These are phyloP conservation scores for Lasiosphaeris hirsuta DNA, from an alignment of 495 filamentous ascomycete species.

Conservation along the genomic window DNA sequence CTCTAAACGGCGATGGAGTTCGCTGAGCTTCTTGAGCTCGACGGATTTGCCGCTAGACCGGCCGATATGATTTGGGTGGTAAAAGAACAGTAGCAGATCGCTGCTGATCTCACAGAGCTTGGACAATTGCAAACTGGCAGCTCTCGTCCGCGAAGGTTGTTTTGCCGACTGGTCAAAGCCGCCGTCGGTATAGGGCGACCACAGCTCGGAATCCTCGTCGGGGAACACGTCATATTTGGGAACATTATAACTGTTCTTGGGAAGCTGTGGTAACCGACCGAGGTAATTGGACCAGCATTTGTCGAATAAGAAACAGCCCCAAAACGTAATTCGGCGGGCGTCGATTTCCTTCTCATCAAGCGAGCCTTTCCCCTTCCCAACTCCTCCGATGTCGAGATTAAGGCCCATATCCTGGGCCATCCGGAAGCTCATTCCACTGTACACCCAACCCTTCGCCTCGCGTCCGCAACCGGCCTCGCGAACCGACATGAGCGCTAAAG, in stretches of 20 bases:
- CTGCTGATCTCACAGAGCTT: slow-evolving; percentile 88
- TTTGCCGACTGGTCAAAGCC: slow-evolving; percentile 65
- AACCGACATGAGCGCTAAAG: slow-evolving; percentile 92
- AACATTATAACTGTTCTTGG: slow-evolving; percentile 70
- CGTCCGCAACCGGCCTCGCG: slow-evolving; percentile 93
- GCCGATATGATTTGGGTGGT: slow-evolving; percentile 67
- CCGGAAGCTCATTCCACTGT: slow-evolving; percentile 97
- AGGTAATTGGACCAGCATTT: slow-evolving; percentile 99
- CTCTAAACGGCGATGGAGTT: slow-evolving; percentile 86
- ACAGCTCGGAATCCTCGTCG: slow-evolving; percentile 75
- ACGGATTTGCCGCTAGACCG: slow-evolving; percentile 56
- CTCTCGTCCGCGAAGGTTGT: slow-evolving; percentile 80
- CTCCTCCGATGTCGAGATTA: slow-evolving; percentile 74
- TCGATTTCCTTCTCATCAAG: slow-evolving; percentile 83
- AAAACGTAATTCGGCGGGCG: slow-evolving; percentile 87
- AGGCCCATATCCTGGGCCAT: slow-evolving; percentile 95
- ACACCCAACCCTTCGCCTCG: slow-evolving; percentile 96
- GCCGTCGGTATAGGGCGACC: slow-evolving; percentile 86
- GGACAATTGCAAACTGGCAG: slow-evolving; percentile 77
- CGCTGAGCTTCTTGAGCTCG: slow-evolving; percentile 91
- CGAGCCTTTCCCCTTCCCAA: slow-evolving; percentile 52
- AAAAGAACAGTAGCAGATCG: slow-evolving; percentile 86
- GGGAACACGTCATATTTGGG: slow-evolving; percentile 92
- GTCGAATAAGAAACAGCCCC: slow-evolving; percentile 98
- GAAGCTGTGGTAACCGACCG: slow-evolving; percentile 84